Base-by-base conservation (phyloP, 306 rosid genomes). In the Trifolium subterraneum region DNA sequence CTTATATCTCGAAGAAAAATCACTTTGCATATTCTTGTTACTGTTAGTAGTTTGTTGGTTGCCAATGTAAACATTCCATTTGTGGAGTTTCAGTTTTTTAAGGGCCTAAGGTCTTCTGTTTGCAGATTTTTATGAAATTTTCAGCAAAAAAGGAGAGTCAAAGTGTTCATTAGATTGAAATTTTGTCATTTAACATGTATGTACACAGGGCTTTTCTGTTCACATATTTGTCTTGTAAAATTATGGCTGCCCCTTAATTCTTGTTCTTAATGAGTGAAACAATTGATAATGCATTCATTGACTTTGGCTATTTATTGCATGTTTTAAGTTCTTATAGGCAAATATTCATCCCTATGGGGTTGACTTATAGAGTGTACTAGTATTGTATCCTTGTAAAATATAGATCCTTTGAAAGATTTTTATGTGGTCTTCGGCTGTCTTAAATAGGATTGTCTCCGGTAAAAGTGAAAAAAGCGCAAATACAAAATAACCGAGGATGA, bases 11-110 rank as follows among this genome's bases (percentile, higher is more conserved):
- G 29, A 92, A 86, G 89, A 95, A 95, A 89, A 92, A 95, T 69
- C 99, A 95, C 82, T 85, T 95, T 88, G 98, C 98, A 2, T 92
- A 95, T 83, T 87, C 96, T 18, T 95, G 99, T 83, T 90, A 79
- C 73, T 95, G 99, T 81, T 90, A 85, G 85, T 83, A 85, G 84
- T 83, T 61, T 27, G 44, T 58, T 82, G 75, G 59, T 61, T 68
- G 55, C 18, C 50, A 44, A 60, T 64, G 78, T 70, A 55, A 65
- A 65, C 71, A 8, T 29, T 60, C 62, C 68, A 39, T 76, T 77
- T 39, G 16, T 31, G 48, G 74, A 84, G 33, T 72, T 80, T 68
- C 67, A 64, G 70, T 70, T 72, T 78, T 52, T 78, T 52, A 58
- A 78, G 72, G 74, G 81, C 84, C 80, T 55, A 75, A 78, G 76